Percentiles rank a stretch among this genome's conserved stretches.
These are phyloP conservation scores for Chlamydomonas schloesseri DNA, from an alignment of 139 green algal species.

Conservation along the genomic window DNA sequence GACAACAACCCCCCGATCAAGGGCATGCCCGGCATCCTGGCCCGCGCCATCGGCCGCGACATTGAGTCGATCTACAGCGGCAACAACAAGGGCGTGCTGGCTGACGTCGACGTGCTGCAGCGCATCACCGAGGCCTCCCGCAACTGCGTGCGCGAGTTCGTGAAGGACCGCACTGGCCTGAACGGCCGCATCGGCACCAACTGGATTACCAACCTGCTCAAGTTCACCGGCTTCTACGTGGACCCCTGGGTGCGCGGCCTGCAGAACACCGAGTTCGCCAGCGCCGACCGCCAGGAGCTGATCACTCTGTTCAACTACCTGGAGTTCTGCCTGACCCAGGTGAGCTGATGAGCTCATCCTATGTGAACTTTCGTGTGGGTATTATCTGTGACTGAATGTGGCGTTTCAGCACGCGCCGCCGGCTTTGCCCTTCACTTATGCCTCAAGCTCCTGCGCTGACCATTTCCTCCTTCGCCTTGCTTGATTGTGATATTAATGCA, in stretches of 20 bases:
- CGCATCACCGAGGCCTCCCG: slow-evolving; percentile 91
- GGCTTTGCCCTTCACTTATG: no score
- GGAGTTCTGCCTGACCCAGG: slow-evolving; percentile 95
- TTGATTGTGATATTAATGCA: slow-evolving; percentile 44
- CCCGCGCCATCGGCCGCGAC: slow-evolving; percentile 83
- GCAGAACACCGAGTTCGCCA: slow-evolving; percentile 82
- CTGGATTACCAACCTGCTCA: slow-evolving; percentile 66
- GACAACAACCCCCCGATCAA: slow-evolving; percentile 89
- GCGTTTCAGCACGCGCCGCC: no score
- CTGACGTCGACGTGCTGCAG: slow-evolving; percentile 91
- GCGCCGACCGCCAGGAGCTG: slow-evolving; percentile 85
- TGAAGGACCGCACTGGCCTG: slow-evolving; percentile 84
- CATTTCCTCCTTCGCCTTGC: no score
- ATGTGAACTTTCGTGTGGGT: no score
- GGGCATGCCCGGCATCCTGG: slow-evolving; percentile 94
- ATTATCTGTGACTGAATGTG: no score
- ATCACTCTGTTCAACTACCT: slow-evolving; percentile 94
- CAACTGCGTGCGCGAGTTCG: slow-evolving; percentile 87
- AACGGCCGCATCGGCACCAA: slow-evolving; percentile 79
- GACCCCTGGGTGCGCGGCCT: slow-evolving; percentile 85
- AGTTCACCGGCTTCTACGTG: slow-evolving; percentile 80
- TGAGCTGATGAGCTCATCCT: no score
- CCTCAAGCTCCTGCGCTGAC: no score
- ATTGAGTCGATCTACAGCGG: slow-evolving; percentile 95
- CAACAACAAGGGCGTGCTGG: slow-evolving; percentile 81